Evolutionary conservation across 148 eudicot species (phyloP).

Genomic region (Camellia japonica): DNA sequence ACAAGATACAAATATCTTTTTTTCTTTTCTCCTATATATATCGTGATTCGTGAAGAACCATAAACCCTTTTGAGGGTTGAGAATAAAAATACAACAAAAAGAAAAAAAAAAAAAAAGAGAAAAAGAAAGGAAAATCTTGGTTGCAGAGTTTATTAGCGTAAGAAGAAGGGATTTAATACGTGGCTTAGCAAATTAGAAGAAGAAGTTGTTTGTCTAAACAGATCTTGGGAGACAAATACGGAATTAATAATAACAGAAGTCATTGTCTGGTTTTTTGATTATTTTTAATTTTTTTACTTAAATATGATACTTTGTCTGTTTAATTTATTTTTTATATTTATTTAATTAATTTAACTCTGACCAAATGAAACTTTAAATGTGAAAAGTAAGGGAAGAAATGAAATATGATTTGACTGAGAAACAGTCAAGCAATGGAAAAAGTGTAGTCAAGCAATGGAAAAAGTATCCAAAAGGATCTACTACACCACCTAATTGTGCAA

Average conservation of each 20-base stretch:
- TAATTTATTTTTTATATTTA: no score
- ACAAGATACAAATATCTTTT: conserved; percentile 2
- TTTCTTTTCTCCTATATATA: neutral
- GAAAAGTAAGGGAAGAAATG: neutral
- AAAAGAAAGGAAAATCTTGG: neutral
- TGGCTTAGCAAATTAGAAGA: neutral
- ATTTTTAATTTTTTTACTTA: no score
- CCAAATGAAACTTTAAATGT: neutral
- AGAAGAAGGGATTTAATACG: neutral
- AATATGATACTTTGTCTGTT: no score
- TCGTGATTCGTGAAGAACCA: neutral
- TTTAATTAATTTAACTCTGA: no score
- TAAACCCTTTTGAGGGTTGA: conserved; percentile 4
- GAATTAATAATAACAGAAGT: neutral
- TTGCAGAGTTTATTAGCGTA: neutral
- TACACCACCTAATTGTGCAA: conserved; percentile 13
- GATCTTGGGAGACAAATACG: neutral
- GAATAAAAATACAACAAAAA: neutral
- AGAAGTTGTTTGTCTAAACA: neutral
- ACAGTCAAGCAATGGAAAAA: neutral
- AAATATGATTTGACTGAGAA: neutral
- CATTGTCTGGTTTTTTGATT: neutral
- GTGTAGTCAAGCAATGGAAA: neutral
- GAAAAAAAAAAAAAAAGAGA: no score
- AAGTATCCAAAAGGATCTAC: neutral